Evolutionary conservation across 768 basidiomycete species (phyloP), one percentile per base, ranked within the genome.

Genomic region (Chalciporus pseudorubinellus): DNA sequence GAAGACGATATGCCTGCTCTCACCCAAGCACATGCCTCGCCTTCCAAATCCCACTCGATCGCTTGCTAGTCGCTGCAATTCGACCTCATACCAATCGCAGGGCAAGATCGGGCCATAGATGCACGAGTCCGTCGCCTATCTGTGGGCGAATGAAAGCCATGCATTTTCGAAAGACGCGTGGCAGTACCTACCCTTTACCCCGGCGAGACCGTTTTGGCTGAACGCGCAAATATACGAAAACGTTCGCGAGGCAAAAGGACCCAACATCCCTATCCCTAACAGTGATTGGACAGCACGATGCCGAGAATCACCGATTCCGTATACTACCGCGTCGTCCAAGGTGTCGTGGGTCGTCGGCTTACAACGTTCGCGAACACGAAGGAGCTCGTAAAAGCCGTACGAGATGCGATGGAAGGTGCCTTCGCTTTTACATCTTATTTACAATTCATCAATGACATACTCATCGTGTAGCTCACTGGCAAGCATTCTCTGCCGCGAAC

Each of bases 381-480:
- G n/a, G 54, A 61, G 49, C 50, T 59, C 31, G 42, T 62, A 10
- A 45, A 33, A 24, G n/a, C n/a, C n/a, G n/a, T n/a, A 8, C 40
- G 39, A 2, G 58, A 65, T 44, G 60, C 62, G n/a, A 44, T 59
- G 42, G 24, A n/a, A 18, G 52, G 48, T 38, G 20, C n/a, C 42
- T 48, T 29, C 7, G 33, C 16, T 14, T 3, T 34, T n/a, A 4
- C 2, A 6, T 28, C 26, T 10, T 13, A 10, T 33, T 13, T 9
- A n/a, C 5, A 4, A 14, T 34, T 16, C 16, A 38, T 11, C 10
- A 11, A 40, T 9, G 3, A 44, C 8, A 11, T 18, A 24, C 33
- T 20, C 24, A 31, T 38, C 6, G 39, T 56, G n/a, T 46, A 65
- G 20, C 64, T 61, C 41, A 42, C 13, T 13, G n/a, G 12, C 4